Base-by-base conservation (phyloP, 306 rosid species). In the Prosopis cineraria region DNA sequence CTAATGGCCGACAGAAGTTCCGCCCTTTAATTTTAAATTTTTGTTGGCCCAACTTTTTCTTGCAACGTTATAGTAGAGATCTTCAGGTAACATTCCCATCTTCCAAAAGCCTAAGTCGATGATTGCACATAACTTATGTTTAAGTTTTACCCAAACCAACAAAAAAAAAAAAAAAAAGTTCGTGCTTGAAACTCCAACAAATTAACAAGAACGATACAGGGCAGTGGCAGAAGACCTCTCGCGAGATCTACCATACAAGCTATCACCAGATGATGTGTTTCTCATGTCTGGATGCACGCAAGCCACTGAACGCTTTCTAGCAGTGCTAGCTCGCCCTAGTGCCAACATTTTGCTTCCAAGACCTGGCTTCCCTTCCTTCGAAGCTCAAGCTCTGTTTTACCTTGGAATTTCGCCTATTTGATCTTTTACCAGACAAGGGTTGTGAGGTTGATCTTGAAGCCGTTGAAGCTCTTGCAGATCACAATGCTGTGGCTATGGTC, bases 361-460 rank as follows among this genome's bases (percentile, higher is more conserved):
- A n/a, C n/a, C 96, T 50, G 87, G 91, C 20, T 91, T 78, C 56
- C 93, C 96, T 1, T 89, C 82, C 1, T 91, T 87, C 58, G 82
- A 73, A 79, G 40, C 88, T 47, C 83, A 87, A 47, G 89, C 91
- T 0, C 34, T 71, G 50, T 82, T 64, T 41, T 65, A 67, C 44
- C 47, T 91, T 89, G 27, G 90, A 91, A 74, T 84, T 87, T 84
- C 90, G 93, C 36, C 78, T 82, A 68, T 91, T 84, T 6, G 82
- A 84, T 82, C 93, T 91, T 47, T 10, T 85, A 5, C 96, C 93
- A 6, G 83, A 87, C 19, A 87, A 41, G 50, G 83, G 77, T 58
- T 89, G 96, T 91, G 91, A 89, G 80, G 85, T 89, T 48, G 90
- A 91, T 67, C 81, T 91, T 74, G 87, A 87, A 44, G 77, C 88